A percentile compares a stretch with the other conserved stretches of the same genome.
These are phyloP conservation scores for Brettanomyces bruxellensis DNA, from an alignment of 805 yeast genomes.

Conservation along the genomic window DNA sequence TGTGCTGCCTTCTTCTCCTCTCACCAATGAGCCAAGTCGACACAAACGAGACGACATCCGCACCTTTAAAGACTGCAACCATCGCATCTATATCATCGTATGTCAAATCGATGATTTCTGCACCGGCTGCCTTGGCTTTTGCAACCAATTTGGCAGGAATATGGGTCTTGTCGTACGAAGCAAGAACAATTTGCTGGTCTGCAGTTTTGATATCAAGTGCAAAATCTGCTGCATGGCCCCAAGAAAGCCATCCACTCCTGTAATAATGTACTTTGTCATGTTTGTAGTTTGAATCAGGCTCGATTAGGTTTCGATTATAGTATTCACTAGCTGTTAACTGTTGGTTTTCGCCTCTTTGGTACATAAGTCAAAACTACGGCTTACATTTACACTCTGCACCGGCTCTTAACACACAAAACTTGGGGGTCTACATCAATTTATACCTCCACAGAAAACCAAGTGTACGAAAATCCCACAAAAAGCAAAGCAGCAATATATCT, in stretches of 20 bases:
- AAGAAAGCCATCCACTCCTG: constrained; percentile 4
- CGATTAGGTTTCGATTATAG: no score
- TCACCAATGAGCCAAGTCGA: constrained; percentile 7
- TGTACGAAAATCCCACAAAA: no score
- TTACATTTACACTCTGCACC: no score
- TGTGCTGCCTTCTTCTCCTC: constrained; percentile 5
- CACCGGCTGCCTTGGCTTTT: constrained; percentile 2
- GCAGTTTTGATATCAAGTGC: not conserved
- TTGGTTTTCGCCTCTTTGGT: no score
- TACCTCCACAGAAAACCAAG: no score
- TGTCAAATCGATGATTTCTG: constrained; percentile 1
- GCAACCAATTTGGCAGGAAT: not conserved
- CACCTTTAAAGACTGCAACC: constrained; percentile 4
- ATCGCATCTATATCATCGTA: constrained; percentile 5
- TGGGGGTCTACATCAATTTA: no score
- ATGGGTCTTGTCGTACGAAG: constrained; percentile 1
- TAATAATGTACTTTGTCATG: constrained; percentile 2
- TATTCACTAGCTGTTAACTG: no score
- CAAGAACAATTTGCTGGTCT: constrained; percentile 1
- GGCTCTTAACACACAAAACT: no score
- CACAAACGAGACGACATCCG: constrained; percentile 4
- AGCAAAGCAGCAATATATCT: no score
- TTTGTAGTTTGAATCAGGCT: not conserved
- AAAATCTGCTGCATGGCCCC: constrained; percentile 3
- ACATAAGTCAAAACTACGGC: no score